Percentiles rank a stretch among this genome's conserved stretches.
Evolutionary conservation across 1,284 basidiomycete genomes (phyloP).

Genomic region (Austroboletus novae-zelandiae): DNA sequence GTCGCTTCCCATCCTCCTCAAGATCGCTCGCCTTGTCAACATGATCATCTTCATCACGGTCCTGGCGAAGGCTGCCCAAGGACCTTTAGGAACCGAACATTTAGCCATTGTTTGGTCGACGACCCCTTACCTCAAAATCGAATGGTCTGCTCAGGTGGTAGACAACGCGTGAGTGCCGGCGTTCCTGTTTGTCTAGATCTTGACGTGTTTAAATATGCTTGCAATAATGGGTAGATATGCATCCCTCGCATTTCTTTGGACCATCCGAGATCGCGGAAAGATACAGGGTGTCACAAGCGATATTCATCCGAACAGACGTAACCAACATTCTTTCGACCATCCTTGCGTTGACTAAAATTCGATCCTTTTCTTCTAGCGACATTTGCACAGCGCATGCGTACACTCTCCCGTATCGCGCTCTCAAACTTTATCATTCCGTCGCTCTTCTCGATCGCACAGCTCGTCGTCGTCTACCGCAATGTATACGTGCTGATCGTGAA

Average conservation of each 20-base stretch:
- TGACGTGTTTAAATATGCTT: not conserved
- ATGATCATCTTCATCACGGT: constrained; percentile 24
- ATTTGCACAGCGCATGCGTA: constrained; percentile 23
- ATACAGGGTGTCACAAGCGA: constrained; percentile 18
- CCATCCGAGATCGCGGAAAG: constrained; percentile 12
- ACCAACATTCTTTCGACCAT: not conserved
- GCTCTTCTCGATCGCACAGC: constrained; percentile 33
- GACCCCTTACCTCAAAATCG: constrained; percentile 33
- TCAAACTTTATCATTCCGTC: constrained; percentile 32
- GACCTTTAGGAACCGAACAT: constrained; percentile 11
- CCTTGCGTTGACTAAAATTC: not conserved
- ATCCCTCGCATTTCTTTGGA: constrained; percentile 25
- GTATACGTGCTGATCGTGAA: constrained; percentile 24
- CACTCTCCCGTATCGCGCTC: constrained; percentile 28
- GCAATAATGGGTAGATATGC: constrained; percentile 15
- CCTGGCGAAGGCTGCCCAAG: constrained; percentile 13
- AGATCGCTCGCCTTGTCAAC: constrained; percentile 22
- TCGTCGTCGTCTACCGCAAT: constrained; percentile 29
- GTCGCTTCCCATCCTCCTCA: constrained; percentile 25
- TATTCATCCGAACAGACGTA: constrained; percentile 15
- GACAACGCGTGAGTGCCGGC: constrained; percentile 28
- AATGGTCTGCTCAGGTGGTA: constrained; percentile 32
- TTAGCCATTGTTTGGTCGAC: constrained; percentile 17
- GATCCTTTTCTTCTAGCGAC: constrained; percentile 9
- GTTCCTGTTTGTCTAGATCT: too few species aligned